These are phyloP conservation scores for Leccinum broughii DNA, from an alignment of 768 basidiomycete genomes.

Conservation along the genomic window DNA sequence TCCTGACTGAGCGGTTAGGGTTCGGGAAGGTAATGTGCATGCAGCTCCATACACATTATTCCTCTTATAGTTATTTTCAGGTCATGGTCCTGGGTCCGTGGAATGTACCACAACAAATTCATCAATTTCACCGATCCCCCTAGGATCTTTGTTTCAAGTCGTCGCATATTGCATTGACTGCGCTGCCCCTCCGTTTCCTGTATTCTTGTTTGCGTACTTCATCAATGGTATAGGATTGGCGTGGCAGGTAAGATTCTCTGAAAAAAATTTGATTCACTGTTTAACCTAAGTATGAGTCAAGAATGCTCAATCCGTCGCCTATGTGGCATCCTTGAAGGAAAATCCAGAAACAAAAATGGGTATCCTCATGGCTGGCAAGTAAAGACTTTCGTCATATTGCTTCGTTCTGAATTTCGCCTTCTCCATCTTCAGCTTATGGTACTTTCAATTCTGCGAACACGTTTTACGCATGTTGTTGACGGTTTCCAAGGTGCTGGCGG, in stretches of 20 bases:
- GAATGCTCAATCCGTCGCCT: constrained; percentile 76
- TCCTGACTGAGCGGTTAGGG: constrained; percentile 42
- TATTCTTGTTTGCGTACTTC: constrained; percentile 50
- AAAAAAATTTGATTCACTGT: not conserved
- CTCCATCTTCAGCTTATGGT: constrained; percentile 15
- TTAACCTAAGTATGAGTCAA: constrained; percentile 27
- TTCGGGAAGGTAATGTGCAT: constrained; percentile 40
- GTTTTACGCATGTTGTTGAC: not conserved
- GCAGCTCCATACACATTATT: not conserved
- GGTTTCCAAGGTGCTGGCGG: constrained; percentile 44
- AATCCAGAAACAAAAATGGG: constrained; percentile 68
- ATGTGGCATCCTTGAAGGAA: constrained; percentile 58
- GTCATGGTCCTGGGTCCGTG: constrained; percentile 41
- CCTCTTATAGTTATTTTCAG: constrained; percentile 21
- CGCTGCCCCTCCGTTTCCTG: constrained; percentile 62
- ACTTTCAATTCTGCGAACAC: not conserved
- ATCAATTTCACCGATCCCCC: not conserved
- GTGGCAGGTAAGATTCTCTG: constrained; percentile 37
- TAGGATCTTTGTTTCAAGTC: constrained; percentile 55
- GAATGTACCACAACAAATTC: not conserved
- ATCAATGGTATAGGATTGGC: constrained; percentile 54
- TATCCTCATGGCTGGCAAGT: constrained; percentile 51
- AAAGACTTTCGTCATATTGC: not conserved
- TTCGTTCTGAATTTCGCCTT: not conserved
- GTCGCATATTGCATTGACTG: constrained; percentile 55